These are phyloP conservation scores for Backusella mclennaniae DNA, from an alignment of 192 early-diverging fungal genomes.

Conservation along the genomic window DNA sequence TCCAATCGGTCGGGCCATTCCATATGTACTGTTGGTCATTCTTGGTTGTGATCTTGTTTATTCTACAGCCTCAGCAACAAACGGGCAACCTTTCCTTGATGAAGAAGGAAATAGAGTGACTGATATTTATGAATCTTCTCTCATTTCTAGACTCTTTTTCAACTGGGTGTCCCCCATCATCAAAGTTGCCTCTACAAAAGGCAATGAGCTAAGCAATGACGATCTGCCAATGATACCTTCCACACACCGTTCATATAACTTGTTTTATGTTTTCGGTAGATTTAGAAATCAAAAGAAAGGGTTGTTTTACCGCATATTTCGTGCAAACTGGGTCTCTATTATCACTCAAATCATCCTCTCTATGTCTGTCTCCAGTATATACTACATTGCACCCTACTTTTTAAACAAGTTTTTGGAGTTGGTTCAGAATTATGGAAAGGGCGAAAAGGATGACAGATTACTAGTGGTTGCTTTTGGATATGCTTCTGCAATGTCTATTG, in stretches of 20 bases:
- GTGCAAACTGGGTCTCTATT: background rate
- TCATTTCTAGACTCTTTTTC: conserved; percentile 37
- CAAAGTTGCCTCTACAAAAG: conserved; percentile 30
- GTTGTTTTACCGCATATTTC: background rate
- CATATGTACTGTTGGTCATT: background rate
- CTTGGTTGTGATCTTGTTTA: conserved; percentile 16
- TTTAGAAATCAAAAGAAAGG: conserved; percentile 18
- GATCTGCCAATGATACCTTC: conserved; percentile 39
- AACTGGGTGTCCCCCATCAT: conserved; percentile 38
- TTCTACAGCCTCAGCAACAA: background rate
- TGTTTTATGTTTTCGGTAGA: conserved; percentile 32
- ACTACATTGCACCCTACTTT: conserved; percentile 19
- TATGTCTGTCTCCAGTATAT: background rate
- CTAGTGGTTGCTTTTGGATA: conserved; percentile 53
- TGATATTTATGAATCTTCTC: conserved; percentile 7
- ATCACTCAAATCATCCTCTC: background rate
- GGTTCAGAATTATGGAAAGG: background rate
- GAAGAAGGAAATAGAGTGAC: background rate
- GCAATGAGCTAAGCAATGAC: conserved; percentile 18
- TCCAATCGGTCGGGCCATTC: background rate
- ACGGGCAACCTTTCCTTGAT: conserved; percentile 11
- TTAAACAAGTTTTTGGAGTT: conserved; percentile 34
- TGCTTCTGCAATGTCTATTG: conserved; percentile 45
- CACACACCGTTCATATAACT: conserved; percentile 19
- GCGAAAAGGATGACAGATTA: conserved; percentile 33